Conservation (phyloP, 306 rosid genomes). For the Betula pendula region DNA sequence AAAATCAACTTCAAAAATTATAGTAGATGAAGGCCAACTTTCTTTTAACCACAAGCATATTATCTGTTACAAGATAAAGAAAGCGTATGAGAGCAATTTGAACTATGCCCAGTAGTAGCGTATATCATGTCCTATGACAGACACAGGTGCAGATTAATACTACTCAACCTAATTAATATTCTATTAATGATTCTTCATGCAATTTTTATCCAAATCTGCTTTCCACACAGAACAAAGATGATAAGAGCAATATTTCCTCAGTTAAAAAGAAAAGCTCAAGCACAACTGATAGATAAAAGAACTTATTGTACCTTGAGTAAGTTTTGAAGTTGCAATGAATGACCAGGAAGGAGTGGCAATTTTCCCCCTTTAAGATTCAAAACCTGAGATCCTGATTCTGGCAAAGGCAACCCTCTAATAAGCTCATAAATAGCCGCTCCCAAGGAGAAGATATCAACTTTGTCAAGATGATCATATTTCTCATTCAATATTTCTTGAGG, state of each 20-base stretch:
- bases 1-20: not conserved
- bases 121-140: too few species aligned
- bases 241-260: not conserved
- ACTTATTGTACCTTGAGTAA: slow-evolving; percentile 67
- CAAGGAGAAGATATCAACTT: slow-evolving; percentile 85
- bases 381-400: slow-evolving; percentile 65
- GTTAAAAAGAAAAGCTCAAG: slow-evolving; percentile 8
- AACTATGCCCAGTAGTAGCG: not conserved
- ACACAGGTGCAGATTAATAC: not conserved
- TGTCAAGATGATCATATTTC: slow-evolving; percentile 76
- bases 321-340: slow-evolving; percentile 85
- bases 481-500: slow-evolving; percentile 90
- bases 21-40: not conserved
- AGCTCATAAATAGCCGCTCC: slow-evolving; percentile 80
- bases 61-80: not conserved
- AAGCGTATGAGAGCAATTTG: not conserved
- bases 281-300: not conserved
- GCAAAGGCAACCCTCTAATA: slow-evolving; percentile 60
- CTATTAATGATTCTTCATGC: not conserved
- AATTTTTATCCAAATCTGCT: not conserved
- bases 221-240: not conserved
- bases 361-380: slow-evolving; percentile 71
- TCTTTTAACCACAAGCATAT: not conserved
- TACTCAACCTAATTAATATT: not conserved
- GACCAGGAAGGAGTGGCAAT: slow-evolving; percentile 80